Percentiles rank a stretch among this genome's conserved stretches.
Conservation (phyloP, 2,329 filamentous ascomycete species). For the Colletotrichum navitas region DNA sequence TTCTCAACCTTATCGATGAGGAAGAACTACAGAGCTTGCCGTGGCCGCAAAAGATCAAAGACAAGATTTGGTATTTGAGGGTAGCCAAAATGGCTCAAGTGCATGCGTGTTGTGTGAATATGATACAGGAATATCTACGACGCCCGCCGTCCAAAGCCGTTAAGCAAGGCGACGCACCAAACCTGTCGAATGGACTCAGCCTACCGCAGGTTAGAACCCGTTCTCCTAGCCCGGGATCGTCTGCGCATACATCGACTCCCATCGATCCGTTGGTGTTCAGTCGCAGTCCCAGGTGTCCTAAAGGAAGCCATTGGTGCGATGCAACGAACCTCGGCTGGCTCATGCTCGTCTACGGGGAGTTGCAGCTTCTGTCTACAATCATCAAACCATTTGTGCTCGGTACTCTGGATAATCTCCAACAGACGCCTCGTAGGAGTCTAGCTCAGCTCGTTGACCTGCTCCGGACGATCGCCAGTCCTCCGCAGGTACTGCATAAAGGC, state of each 20-base stretch:
- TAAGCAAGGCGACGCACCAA: not conserved
- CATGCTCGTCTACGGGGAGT: conserved; percentile 64
- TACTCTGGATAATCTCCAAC: conserved; percentile 34
- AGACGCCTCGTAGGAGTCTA: conserved; percentile 55
- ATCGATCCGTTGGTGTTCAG: conserved; percentile 50
- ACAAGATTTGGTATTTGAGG: conserved; percentile 63
- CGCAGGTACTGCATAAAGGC: conserved; percentile 55
- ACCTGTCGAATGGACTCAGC: not conserved
- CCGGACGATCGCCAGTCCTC: conserved; percentile 58
- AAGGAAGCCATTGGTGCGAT: conserved; percentile 64
- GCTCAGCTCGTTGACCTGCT: conserved; percentile 60
- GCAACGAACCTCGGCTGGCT: conserved; percentile 67
- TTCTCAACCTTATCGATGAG: conserved; percentile 60
- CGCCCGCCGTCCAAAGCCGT: conserved; percentile 31
- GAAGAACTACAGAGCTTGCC: conserved; percentile 57
- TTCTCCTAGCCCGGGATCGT: not conserved
- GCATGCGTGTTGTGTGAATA: conserved; percentile 57
- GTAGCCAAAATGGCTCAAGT: conserved; percentile 65
- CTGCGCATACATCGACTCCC: conserved; percentile 19
- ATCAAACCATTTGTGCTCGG: conserved; percentile 49
- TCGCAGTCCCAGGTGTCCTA: conserved; percentile 61
- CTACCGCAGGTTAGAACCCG: not conserved
- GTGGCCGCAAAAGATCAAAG: conserved; percentile 62
- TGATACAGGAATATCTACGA: conserved; percentile 61
- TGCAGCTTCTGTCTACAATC: conserved; percentile 58